phyloP scores from a whole-genome alignment of 1,284 basidiomycete species.

The Sanghuangporus weigelae region DNA sequence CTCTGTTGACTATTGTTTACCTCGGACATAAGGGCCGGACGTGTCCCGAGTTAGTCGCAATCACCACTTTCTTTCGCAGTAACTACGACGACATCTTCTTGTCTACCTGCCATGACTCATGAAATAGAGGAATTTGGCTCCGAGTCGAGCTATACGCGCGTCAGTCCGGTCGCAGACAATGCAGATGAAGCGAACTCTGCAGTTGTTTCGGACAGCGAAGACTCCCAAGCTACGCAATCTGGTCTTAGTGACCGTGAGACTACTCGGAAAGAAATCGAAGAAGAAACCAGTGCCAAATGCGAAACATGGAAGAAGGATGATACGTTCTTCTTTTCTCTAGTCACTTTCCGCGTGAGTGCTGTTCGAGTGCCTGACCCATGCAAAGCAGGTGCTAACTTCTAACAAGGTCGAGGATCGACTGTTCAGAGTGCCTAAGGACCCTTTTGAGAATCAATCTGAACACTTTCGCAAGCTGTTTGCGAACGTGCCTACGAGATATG shows the following conservation, averaged over 20 bases:
- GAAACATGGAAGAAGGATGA: background rate
- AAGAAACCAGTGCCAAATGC: constrained; percentile 1
- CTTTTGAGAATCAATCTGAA: constrained; percentile 9
- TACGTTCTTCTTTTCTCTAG: background rate
- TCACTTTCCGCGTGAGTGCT: background rate
- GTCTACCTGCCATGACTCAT: background rate
- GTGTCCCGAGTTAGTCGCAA: background rate
- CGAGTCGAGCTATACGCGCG: background rate
- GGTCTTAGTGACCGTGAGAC: background rate
- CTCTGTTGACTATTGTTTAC: no score
- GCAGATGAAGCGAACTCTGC: background rate
- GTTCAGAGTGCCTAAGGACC: constrained; percentile 7
- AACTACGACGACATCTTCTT: background rate
- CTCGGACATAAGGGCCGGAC: no score
- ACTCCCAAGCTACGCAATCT: background rate
- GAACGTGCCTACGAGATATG: background rate
- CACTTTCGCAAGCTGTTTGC: constrained; percentile 10
- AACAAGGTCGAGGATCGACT: constrained; percentile 5
- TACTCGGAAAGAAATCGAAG: background rate
- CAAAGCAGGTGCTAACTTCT: background rate
- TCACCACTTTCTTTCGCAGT: background rate
- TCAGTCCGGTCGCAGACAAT: background rate
- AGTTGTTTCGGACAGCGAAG: background rate
- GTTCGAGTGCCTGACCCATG: background rate
- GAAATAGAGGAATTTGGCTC: background rate